Percentiles rank a stretch among this genome's conserved stretches.
Conservation (phyloP, 2,329 filamentous ascomycete genomes). For the Colletotrichum liaoningense region DNA sequence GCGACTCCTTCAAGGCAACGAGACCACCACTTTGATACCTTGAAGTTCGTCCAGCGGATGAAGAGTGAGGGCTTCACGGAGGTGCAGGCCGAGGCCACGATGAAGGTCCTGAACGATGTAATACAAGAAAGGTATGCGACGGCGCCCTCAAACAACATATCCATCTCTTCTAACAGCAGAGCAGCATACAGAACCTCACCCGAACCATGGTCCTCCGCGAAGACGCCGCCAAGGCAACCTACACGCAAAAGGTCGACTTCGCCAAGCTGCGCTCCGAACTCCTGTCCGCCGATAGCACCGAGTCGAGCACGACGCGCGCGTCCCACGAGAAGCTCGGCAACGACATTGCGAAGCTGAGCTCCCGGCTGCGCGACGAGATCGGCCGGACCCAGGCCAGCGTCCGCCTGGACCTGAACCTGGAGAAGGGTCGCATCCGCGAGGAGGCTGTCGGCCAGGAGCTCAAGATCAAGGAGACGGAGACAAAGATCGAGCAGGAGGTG, state of each 20-base stretch:
- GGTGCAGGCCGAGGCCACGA: constrained; percentile 96
- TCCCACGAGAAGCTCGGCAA: constrained; percentile 94
- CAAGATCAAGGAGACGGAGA: constrained; percentile 99
- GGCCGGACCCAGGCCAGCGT: constrained; percentile 94
- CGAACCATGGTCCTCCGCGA: constrained; percentile 98
- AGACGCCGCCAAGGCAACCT: constrained; percentile 84
- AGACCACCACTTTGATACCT: constrained; percentile 97
- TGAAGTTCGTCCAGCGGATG: constrained; percentile 94
- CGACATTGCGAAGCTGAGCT: constrained; percentile 93
- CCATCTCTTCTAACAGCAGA: not conserved
- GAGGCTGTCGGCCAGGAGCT: constrained; percentile 97
- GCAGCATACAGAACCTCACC: constrained; percentile 93
- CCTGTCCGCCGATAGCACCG: constrained; percentile 89
- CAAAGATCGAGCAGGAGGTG: constrained; percentile 97
- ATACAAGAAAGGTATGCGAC: constrained; percentile 84
- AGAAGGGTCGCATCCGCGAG: constrained; percentile 96
- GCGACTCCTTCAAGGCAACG: constrained; percentile 69
- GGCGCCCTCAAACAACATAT: not conserved
- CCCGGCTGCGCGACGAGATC: constrained; percentile 90
- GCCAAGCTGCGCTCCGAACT: constrained; percentile 96
- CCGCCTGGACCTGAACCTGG: constrained; percentile 90
- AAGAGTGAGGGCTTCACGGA: constrained; percentile 95
- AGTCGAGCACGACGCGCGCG: constrained; percentile 87
- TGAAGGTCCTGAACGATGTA: constrained; percentile 95
- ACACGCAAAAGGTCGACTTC: constrained; percentile 95